Base-by-base conservation (phyloP, 1,284 basidiomycete species). In the Rhodotorula sp. region DNA sequence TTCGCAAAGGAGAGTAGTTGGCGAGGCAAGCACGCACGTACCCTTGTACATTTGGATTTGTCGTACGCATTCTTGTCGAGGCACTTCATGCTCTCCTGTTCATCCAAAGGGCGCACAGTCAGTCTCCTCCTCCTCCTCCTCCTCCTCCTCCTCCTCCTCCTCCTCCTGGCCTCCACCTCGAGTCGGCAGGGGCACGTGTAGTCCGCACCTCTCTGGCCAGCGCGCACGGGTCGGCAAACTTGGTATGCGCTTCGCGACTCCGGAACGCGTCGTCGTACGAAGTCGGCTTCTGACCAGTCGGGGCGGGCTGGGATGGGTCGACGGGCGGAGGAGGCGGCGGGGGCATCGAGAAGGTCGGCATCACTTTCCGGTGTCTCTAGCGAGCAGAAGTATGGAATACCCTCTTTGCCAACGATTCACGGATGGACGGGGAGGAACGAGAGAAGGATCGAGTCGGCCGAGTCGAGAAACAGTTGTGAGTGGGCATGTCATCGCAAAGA, bases 11-110 rank as follows among this genome's bases (percentile, higher is more conserved):
- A 19, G 34, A 48, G 38, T 43, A 10, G 38, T 10, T 43, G 8
- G 38, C 43, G 8, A 23, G 38, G 5, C n/a, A 34, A n/a, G 10
- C 28, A 28, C 28, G 38, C n/a, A 60, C 70, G 38, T 48, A 69
- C 73, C n/a, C 61, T 67, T 3, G 67, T 67, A 38, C 73, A 75
- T 38, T 71, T 72, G 7, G 59, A 26, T 47, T 72, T 72, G 64
- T 75, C 71, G 65, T 75, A 75, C 18, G 64, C 60, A 49, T 75
- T 67, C 12, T 61, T 28, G 49, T 75, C 64, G 7, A 75, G 54
- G 48, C 73, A 75, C 28, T 62, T 70, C 73, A 75, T 75, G 48
- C 67, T 69, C 31, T 75, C 68, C 73, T 75, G 68, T n/a, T 31
- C 21, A n/a, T 0, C 38, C 4, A 19, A 34, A 12, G 31, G 19